Base-by-base conservation (phyloP, 2,329 filamentous ascomycete genomes). In the Botryotinia calthae region DNA sequence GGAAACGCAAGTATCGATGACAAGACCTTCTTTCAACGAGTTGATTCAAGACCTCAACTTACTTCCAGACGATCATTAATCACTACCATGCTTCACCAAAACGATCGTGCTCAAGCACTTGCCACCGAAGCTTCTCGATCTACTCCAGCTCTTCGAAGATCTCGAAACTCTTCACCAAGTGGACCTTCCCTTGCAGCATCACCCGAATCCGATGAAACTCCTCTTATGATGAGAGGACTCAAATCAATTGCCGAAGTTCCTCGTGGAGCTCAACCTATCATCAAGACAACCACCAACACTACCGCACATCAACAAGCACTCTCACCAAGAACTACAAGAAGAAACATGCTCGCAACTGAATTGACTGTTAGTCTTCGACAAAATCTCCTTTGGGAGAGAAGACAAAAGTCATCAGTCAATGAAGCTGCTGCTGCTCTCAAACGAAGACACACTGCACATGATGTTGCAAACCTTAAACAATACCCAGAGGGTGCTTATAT, bases 331-430 rank as follows among this genome's bases (percentile, higher is more conserved):
- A 98, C 95, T 0, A 98, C 95, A 0, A 89, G 96, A 69, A 89
- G 95, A 74, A 97, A 98, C 82, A 99, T 99, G 96, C 87, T 99
- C 72, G 92, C 93, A 14, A 97, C 93, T 0, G 96, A 99, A 84
- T 86, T 99, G 71, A 98, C 95, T 3, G 94, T 97, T 81, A 97
- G 94, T 34, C 89, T 99, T 5, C 90, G 96, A 34, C 93, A 94
- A 78, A 93, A 98, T 79, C 90, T 99, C 25, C 88, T 98, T 25
- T 97, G 94, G 93, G 96, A 99, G 82, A 91, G 96, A 70, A 94
- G 97, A 80, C 95, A 98, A 81, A 97, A 96, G 87, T 94, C 93
- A 73, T 71, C 69, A 4, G 69, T 71, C 59, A 92, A 93, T 48
- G 95, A 94, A 12, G 93, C 91, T 79, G 95, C 95, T 76, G 94